Evolutionary conservation across 2,329 filamentous ascomycete species (phyloP).

Genomic region (Aspergillus latus): DNA sequence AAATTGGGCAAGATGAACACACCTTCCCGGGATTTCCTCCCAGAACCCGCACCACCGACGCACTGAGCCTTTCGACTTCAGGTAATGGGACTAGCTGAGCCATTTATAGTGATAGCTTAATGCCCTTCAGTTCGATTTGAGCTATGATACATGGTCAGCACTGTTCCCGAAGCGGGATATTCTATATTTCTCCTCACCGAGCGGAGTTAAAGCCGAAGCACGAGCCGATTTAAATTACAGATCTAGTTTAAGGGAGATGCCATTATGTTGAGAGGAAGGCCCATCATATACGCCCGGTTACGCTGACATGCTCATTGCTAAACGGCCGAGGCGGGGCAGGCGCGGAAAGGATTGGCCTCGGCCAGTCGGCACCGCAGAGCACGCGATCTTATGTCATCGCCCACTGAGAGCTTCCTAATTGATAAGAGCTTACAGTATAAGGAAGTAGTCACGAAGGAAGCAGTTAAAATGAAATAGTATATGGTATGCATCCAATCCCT

Average conservation of each 20-base stretch:
- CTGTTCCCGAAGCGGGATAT: no score
- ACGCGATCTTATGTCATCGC: slow-evolving; percentile 21
- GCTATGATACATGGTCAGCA: background rate
- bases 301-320: background rate
- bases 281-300: background rate
- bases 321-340: slow-evolving; percentile 9
- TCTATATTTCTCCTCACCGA: background rate
- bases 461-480: slow-evolving; percentile 12
- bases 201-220: background rate
- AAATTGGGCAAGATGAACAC: slow-evolving; percentile 9
- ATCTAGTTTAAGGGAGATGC: background rate
- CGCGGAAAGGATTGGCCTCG: slow-evolving; percentile 4
- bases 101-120: slow-evolving; percentile 46
- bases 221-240: background rate
- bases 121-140: background rate
- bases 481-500: slow-evolving; percentile 40
- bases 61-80: slow-evolving; percentile 74
- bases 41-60: slow-evolving; percentile 76
- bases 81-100: slow-evolving; percentile 64
- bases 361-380: slow-evolving; percentile 14
- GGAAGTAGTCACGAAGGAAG: no score
- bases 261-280: background rate
- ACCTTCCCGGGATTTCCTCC: slow-evolving; percentile 89
- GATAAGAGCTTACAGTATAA: background rate
- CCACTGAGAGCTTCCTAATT: background rate